These are phyloP conservation scores for Populus davidiana DNA, from an alignment of 345 rosid genomes.

Conservation along the genomic window DNA sequence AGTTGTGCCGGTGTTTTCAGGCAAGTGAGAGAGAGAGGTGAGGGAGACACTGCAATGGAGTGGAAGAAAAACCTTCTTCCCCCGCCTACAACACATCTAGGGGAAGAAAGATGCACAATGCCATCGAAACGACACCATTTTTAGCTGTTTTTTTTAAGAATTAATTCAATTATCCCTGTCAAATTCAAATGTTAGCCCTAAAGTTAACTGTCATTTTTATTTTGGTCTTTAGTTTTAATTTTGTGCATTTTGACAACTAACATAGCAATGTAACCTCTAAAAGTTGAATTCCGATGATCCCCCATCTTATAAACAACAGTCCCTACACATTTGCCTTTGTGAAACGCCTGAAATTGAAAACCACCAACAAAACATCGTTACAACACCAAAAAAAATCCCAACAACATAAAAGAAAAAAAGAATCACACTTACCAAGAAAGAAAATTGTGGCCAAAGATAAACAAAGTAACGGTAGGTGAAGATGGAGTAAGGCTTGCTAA, in stretches of 20 bases:
- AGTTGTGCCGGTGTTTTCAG: no score
- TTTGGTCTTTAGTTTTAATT: no score
- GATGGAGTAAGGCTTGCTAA: conserved; percentile 95
- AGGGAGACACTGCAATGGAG: no score
- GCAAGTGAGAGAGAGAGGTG: no score
- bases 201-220: no score
- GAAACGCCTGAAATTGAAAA: conserved; percentile 58
- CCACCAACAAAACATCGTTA: neutral
- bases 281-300: conserved; percentile 67
- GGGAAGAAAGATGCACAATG: no score
- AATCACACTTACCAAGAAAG: conserved; percentile 58
- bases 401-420: neutral
- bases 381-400: neutral
- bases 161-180: no score
- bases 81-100: no score
- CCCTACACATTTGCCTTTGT: conserved; percentile 78
- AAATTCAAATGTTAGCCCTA: no score
- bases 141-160: no score
- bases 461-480: conserved; percentile 99
- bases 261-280: conserved; percentile 96
- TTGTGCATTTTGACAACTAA: conserved; percentile 83
- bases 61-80: no score
- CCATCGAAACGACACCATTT: no score
- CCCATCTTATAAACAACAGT: conserved; percentile 98
- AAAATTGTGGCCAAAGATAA: conserved; percentile 95